Base-by-base conservation (phyloP, 768 basidiomycete species). In the Cubamyces sp. region DNA sequence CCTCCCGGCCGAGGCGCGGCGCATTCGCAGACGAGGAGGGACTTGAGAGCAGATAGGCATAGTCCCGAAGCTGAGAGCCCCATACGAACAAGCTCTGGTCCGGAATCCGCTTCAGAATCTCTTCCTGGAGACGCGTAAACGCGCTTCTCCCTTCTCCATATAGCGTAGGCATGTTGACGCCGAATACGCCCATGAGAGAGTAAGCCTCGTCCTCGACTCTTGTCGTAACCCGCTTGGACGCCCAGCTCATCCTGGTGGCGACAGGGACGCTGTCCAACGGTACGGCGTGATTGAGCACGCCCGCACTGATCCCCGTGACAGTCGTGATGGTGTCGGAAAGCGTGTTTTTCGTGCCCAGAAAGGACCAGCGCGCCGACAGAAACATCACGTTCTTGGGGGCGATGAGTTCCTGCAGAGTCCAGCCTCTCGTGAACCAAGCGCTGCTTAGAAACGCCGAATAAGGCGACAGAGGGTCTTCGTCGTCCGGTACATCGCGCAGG, bases 181-280 rank as follows among this genome's bases (percentile, higher is more conserved):
- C 64, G 26, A 65, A 65, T 1, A 65, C 30, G 28, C 64, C 64
- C 55, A 65, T 57, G 41, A 64, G 59, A 7, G 54, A 64, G 51
- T 65, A 65, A 1, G 64, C 64, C 55, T 56, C 28, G 28, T 65
- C 64, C 34, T 61, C 64, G 26, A 57, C 9, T 14, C 60, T 53
- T 4, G 64, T 65, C 37, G 64, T 57, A 2, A 19, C 21, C 9
- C 64, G 59, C 18, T 14, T 18, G 5, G 64, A 61, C n/a, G 64
- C 59, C 64, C 64, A 65, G 26, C 34, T 43, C 64, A 65, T 65
- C 5, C 62, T 54, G 25, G 2, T 25, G 19, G 40, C 57, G 46
- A 26, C 62, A 51, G 19, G 19, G 21, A 46, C 45, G 45, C n/a
- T 46, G 45, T 46, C 45, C 19, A 46, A 14, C 23, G 18, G 5